A percentile compares a stretch with the other conserved stretches of the same genome.
Evolutionary conservation across 2,329 filamentous ascomycete genomes (phyloP).

Genomic region (Colletotrichum chrysophilum): DNA sequence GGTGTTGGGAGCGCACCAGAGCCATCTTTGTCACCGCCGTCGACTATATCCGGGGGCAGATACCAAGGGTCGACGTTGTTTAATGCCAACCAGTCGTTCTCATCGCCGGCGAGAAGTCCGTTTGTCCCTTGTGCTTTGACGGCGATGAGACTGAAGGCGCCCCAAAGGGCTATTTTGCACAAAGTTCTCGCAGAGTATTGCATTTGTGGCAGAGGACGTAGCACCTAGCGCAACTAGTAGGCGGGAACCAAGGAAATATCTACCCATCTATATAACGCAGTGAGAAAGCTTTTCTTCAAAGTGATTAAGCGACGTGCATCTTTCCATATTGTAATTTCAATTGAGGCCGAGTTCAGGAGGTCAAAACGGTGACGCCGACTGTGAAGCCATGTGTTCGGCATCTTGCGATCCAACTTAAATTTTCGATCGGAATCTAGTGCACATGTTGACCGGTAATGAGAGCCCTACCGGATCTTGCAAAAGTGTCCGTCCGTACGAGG

Average conservation of each 20-base stretch:
- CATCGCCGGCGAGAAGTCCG: not conserved
- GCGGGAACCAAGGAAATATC: rapidly evolving
- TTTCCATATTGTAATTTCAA: not conserved
- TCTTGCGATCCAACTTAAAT: not conserved
- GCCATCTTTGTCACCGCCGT: not conserved
- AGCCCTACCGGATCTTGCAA: not conserved
- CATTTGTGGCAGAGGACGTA: not conserved
- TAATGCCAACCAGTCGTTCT: not conserved
- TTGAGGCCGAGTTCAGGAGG: not conserved
- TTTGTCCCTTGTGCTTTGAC: not conserved
- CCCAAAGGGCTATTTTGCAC: not conserved
- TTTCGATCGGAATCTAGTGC: not conserved
- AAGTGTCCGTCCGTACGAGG: not conserved
- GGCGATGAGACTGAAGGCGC: not conserved
- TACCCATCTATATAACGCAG: not conserved
- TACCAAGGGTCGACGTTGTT: not conserved
- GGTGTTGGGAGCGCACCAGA: not conserved
- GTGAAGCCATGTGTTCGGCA: not conserved
- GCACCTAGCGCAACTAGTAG: not conserved
- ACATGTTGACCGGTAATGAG: not conserved
- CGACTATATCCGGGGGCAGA: not conserved
- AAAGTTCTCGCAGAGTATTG: not conserved
- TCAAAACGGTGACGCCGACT: not conserved
- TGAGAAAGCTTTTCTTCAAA: rapidly evolving
- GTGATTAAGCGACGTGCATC: rapidly evolving